These are phyloP conservation scores for Sugiyamaella valdiviana DNA, from an alignment of 805 yeast genomes.

Conservation along the genomic window DNA sequence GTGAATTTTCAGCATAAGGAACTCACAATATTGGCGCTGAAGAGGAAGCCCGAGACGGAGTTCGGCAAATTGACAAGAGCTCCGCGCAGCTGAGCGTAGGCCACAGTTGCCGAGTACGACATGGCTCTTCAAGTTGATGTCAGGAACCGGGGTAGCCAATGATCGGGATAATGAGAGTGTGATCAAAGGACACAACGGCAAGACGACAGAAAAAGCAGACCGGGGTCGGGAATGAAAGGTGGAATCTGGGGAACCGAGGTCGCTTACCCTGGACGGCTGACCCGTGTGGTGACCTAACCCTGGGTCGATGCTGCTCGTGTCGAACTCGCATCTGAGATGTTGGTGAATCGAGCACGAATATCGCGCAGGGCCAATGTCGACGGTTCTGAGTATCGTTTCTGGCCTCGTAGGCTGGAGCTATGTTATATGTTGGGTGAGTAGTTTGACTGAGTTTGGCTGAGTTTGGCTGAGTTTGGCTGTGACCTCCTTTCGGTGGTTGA, in stretches of 20 bases:
- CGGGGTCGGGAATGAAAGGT: background rate
- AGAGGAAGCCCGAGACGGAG: conserved; percentile 40
- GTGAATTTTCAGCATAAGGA: background rate
- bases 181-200: no score
- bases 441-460: background rate
- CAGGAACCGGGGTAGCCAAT: background rate
- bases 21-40: conserved; percentile 46
- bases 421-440: conserved; percentile 21
- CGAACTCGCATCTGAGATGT: no score
- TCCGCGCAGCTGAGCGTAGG: conserved; percentile 36
- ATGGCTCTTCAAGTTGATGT: conserved; percentile 19
- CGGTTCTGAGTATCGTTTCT: conserved; percentile 7
- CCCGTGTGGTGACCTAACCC: no score
- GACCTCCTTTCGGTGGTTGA: no score
- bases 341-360: no score
- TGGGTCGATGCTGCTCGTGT: no score
- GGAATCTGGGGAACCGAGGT: background rate
- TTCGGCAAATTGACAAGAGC: conserved; percentile 53
- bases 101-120: conserved; percentile 31
- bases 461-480: no score
- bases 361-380: background rate
- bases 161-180: no score
- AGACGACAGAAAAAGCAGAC: background rate
- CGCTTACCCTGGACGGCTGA: background rate
- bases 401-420: conserved; percentile 21